These are phyloP conservation scores for Misopates orontium DNA, from an alignment of 257 asterid genomes.

Conservation along the genomic window DNA sequence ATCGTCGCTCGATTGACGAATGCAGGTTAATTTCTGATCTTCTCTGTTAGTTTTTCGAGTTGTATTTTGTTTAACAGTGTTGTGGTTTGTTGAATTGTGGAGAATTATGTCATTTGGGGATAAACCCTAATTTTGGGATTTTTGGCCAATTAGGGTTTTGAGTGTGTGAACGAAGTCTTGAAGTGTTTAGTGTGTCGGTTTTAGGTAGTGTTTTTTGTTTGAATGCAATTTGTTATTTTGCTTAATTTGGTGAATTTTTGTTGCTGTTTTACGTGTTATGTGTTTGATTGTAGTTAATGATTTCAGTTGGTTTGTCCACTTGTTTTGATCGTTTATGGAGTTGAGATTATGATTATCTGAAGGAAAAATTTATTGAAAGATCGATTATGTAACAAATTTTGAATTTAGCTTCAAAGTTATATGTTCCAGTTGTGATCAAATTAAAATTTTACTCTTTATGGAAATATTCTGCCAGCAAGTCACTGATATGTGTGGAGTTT, in stretches of 20 bases:
- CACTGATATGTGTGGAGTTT: background rate
- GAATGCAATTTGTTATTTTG: conserved; percentile 23
- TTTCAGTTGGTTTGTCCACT: background rate
- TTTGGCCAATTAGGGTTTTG: conserved; percentile 47
- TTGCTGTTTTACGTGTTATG: conserved; percentile 1
- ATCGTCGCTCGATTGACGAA: conserved; percentile 50
- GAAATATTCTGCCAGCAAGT: background rate
- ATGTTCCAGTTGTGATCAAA: background rate
- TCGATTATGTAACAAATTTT: conserved; percentile 9
- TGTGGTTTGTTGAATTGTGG: conserved; percentile 29
- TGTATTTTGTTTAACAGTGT: conserved; percentile 22
- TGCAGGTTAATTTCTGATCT: conserved; percentile 40
- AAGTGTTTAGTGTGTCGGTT: conserved; percentile 20
- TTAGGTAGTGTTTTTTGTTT: conserved; percentile 9
- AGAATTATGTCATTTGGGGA: conserved; percentile 25
- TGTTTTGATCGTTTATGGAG: background rate
- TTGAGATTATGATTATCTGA: background rate
- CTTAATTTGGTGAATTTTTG: conserved; percentile 34
- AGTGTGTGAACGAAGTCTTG: conserved; percentile 24
- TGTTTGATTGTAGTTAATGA: conserved; percentile 2
- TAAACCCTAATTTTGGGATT: conserved; percentile 52
- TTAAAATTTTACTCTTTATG: background rate
- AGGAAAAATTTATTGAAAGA: background rate
- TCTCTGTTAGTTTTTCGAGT: conserved; percentile 20
- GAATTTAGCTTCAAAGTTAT: background rate